Conservation (phyloP, 129 eudicot genomes). For the Ambrosia trifida region DNA sequence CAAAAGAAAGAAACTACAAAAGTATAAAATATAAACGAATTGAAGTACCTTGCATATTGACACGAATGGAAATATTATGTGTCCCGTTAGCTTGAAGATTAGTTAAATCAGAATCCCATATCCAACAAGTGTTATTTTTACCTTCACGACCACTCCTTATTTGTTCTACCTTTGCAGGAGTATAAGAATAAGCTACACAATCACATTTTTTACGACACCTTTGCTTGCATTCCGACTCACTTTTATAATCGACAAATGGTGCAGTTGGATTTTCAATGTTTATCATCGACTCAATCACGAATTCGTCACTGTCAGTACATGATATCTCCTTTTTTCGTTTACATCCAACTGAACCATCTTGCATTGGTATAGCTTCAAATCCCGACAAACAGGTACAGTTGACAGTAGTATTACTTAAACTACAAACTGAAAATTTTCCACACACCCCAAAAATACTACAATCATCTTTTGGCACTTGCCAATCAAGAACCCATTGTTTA, state of each 20-base stretch:
- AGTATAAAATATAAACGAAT: neutral
- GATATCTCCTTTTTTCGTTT: neutral
- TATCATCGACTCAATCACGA: neutral
- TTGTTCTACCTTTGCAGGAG: neutral
- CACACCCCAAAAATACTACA: conserved; percentile 27
- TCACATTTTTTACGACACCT: neutral
- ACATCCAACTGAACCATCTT: conserved; percentile 29
- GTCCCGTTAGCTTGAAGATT: conserved; percentile 9
- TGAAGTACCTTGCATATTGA: conserved; percentile 9
- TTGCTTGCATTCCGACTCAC: conserved; percentile 13
- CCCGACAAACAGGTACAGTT: conserved; percentile 44
- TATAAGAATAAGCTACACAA: conserved; percentile 35
- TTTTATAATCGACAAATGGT: neutral
- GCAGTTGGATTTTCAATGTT: neutral
- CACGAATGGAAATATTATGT: conserved; percentile 27
- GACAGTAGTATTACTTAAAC: too few relatives aligned
- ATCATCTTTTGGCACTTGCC: conserved; percentile 35
- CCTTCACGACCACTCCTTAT: neutral
- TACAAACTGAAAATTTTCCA: conserved; percentile 35
- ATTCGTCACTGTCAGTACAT: neutral
- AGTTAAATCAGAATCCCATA: conserved; percentile 22
- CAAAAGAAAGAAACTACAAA: neutral
- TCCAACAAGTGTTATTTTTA: conserved; percentile 18
- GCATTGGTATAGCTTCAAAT: conserved; percentile 2
- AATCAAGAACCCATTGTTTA: conserved; percentile 11